Evolutionary conservation across 306 rosid species (phyloP), one percentile per base, ranked within the genome.

Genomic region (Pyrus pyrifolia): DNA sequence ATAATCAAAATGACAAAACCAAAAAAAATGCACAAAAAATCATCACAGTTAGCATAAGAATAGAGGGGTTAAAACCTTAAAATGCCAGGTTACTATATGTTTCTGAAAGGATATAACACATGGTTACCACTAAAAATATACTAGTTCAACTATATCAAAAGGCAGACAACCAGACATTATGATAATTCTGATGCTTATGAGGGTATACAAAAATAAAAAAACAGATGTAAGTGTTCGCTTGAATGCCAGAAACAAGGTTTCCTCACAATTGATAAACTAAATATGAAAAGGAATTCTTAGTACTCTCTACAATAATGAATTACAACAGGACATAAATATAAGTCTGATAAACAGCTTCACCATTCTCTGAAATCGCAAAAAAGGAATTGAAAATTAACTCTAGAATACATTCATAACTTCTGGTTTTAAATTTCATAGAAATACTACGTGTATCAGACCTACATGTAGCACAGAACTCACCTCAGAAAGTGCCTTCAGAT

Each of bases 401-500:
- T 57, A 53, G 45, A 40, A 40, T 40, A 40, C 12, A 40, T 40
- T 40, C 45, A 9, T 40, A 9, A 46, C 11, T 11, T 51, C 18
- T 10, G 17, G 27, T 45, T 21, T 18, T 55, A 25, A 12, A 33
- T 4, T 53, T 58, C 65, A 15, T 13, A 18, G 27, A 35, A 30
- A 12, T 71, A n/a, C 13, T 33, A 53, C 6, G 15, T 71, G 31
- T 21, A n/a, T 30, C 13, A 59, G 22, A 72, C 15, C 25, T 59
- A 40, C 53, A 8, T 8, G 67, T 3, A 42, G 23, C 45, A 72
- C 25, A 35, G 49, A 66, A 80, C 87, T 67, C 76, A 79, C 84
- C 87, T 76, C 51, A 2, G 81, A 59, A 76, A 80, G 44, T 21
- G 81, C 81, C 78, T 83, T 83, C 72, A 83, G 60, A 78, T 84